A percentile compares a stretch with the other conserved stretches of the same genome.
phyloP scores from a whole-genome alignment of 139 green algal genomes.

The Yamagishiella unicocca region DNA sequence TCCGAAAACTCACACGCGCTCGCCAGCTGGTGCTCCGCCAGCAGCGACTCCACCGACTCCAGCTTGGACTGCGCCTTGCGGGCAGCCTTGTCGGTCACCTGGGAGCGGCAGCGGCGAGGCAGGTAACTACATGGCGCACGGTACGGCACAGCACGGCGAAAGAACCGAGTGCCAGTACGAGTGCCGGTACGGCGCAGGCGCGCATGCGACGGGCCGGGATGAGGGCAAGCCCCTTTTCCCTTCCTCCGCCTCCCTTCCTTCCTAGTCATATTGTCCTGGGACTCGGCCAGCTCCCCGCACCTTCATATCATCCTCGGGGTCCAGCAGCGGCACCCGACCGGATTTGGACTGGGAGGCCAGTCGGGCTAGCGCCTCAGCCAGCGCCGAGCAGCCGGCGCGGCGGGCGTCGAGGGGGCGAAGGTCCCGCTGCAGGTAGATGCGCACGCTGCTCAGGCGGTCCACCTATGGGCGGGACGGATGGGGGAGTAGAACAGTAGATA shows the following conservation, averaged over 20 bases:
- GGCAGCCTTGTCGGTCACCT: slow-evolving; percentile 52
- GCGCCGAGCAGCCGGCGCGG: neutral
- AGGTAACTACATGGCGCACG: neutral
- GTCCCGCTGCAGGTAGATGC: slow-evolving; percentile 82
- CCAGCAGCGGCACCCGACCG: slow-evolving; percentile 68
- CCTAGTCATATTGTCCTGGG: neutral
- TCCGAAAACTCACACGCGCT: neutral
- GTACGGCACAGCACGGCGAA: neutral
- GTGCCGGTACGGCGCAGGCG: too few species aligned
- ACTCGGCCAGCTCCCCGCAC: slow-evolving; percentile 26
- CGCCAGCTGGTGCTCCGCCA: slow-evolving; percentile 63
- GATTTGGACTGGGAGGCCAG: neutral
- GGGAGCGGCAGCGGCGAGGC: neutral
- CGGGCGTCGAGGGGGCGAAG: slow-evolving; percentile 70
- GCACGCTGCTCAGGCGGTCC: slow-evolving; percentile 69
- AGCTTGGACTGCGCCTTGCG: slow-evolving; percentile 58
- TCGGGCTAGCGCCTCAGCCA: slow-evolving; percentile 52
- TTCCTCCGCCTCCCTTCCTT: neutral
- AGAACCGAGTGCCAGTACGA: too few species aligned
- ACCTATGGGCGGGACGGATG: slow-evolving; percentile 56
- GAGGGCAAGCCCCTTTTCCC: too few species aligned
- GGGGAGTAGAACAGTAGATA: neutral
- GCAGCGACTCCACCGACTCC: slow-evolving; percentile 68
- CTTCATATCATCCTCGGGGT: slow-evolving; percentile 81
- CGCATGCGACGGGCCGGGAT: too few species aligned